Percentiles rank a stretch among this genome's conserved stretches.
Conservation (phyloP, 805 yeast species). For the Wickerhamiella parazyma region DNA sequence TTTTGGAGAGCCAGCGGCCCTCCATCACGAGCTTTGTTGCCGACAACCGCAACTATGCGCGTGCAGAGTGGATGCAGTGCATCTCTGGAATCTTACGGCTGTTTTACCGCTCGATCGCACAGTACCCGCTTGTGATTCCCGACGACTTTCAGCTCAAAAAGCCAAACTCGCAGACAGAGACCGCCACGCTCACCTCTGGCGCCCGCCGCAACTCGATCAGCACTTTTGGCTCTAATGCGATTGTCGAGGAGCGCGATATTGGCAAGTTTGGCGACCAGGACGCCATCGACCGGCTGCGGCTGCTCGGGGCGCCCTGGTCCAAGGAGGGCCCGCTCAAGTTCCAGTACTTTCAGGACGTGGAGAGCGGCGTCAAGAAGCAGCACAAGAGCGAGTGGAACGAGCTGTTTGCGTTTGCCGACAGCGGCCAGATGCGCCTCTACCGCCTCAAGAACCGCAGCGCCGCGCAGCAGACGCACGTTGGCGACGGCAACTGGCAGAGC, state of each 20-base stretch:
- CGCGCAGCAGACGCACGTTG: constrained; percentile 21
- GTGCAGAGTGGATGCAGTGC: constrained; percentile 9
- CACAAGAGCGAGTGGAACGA: constrained; percentile 32
- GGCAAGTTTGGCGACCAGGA: constrained; percentile 21
- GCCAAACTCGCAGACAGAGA: neutral
- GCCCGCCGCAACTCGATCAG: constrained; percentile 17
- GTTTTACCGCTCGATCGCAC: constrained; percentile 10
- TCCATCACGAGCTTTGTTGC: constrained; percentile 13
- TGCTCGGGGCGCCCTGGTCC: constrained; percentile 64
- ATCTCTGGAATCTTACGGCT: constrained; percentile 7
- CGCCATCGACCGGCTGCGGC: constrained; percentile 35
- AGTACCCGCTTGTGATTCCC: constrained; percentile 8
- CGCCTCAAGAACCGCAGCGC: constrained; percentile 29
- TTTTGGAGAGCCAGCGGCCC: constrained; percentile 13
- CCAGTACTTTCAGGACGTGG: constrained; percentile 22
- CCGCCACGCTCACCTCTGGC: neutral
- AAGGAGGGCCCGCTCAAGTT: constrained; percentile 49
- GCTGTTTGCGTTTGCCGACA: constrained; percentile 51
- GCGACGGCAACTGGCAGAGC: constrained; percentile 60
- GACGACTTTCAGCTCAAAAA: constrained; percentile 6
- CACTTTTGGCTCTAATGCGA: constrained; percentile 7
- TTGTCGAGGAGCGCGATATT: constrained; percentile 14
- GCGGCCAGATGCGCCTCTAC: constrained; percentile 50
- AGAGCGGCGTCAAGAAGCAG: constrained; percentile 20
- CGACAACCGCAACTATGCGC: constrained; percentile 10